These are phyloP conservation scores for Pestalotiopsis sp. DNA, from an alignment of 2,329 filamentous ascomycete genomes.

Conservation along the genomic window DNA sequence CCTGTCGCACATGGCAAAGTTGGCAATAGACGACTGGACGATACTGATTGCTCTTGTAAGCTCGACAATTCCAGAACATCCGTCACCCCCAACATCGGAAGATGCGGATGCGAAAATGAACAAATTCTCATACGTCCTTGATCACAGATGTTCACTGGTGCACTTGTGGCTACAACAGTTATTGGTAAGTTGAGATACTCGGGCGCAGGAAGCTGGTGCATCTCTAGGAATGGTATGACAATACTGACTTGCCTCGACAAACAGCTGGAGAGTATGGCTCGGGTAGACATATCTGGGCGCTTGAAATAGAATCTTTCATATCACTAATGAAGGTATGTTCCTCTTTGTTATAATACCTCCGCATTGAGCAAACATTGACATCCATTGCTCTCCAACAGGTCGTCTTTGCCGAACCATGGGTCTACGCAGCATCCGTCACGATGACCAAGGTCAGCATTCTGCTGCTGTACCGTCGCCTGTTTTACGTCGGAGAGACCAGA, in stretches of 20 bases:
- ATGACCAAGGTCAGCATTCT: constrained; percentile 35
- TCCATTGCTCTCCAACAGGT: constrained; percentile 20
- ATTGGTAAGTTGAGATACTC: not conserved
- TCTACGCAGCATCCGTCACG: constrained; percentile 33
- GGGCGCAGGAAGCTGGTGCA: not conserved
- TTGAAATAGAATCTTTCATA: constrained; percentile 18
- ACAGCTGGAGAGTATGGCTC: constrained; percentile 23
- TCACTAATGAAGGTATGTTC: constrained; percentile 23
- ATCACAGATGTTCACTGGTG: constrained; percentile 7
- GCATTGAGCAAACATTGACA: not conserved
- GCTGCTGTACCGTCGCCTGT: constrained; percentile 35
- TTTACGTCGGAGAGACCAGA: constrained; percentile 26
- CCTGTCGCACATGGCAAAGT: constrained; percentile 14
- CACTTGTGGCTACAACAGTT: constrained; percentile 23
- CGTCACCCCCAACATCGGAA: not conserved
- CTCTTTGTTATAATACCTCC: not conserved
- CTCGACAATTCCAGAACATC: not conserved
- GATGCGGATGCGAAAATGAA: not conserved
- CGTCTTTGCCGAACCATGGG: constrained; percentile 32
- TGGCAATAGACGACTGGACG: constrained; percentile 24
- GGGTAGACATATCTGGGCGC: constrained; percentile 26
- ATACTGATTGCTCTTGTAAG: constrained; percentile 27
- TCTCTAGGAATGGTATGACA: not conserved
- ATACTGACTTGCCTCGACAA: constrained; percentile 1
- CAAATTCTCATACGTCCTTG: not conserved